Evolutionary conservation across 169 alveolate genomes (phyloP).

Genomic region (Eimeria acervulina): DNA sequence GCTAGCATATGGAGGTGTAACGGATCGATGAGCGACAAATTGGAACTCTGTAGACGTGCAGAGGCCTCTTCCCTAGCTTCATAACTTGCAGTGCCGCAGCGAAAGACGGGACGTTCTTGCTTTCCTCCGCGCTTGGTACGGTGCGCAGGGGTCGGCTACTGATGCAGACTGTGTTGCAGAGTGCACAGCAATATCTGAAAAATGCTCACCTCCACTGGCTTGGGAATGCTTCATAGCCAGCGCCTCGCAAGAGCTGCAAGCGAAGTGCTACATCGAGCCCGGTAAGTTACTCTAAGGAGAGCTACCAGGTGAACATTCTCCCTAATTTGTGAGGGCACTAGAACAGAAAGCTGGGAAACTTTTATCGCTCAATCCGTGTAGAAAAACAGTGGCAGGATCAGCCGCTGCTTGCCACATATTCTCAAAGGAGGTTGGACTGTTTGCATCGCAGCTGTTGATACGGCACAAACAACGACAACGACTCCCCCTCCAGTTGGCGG

Average conservation of each 20-base stretch:
- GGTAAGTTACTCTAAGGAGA: neutral
- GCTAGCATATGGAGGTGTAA: neutral
- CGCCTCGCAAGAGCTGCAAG: conserved; percentile 35
- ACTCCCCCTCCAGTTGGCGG: conserved; percentile 61
- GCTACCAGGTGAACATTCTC: neutral
- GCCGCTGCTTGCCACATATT: neutral
- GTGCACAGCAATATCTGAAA: conserved; percentile 14
- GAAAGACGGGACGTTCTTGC: neutral
- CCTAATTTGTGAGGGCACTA: neutral
- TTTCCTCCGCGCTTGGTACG: neutral
- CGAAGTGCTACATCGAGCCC: conserved; percentile 46
- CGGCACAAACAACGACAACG: conserved; percentile 1
- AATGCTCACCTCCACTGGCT: conserved; percentile 6
- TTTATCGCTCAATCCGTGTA: neutral
- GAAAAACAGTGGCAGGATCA: neutral
- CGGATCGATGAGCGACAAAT: neutral
- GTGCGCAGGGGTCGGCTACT: conserved; percentile 29
- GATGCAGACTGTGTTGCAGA: conserved; percentile 61
- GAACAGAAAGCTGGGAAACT: neutral
- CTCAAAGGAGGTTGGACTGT: neutral
- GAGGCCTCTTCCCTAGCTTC: neutral
- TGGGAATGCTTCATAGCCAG: conserved; percentile 59
- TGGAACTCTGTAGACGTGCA: neutral
- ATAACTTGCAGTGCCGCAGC: neutral
- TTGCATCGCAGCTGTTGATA: neutral